Percentiles rank a stretch among this genome's conserved stretches.
phyloP scores from a whole-genome alignment of 352 stramenopile species.

The Pythium catenulatum region DNA sequence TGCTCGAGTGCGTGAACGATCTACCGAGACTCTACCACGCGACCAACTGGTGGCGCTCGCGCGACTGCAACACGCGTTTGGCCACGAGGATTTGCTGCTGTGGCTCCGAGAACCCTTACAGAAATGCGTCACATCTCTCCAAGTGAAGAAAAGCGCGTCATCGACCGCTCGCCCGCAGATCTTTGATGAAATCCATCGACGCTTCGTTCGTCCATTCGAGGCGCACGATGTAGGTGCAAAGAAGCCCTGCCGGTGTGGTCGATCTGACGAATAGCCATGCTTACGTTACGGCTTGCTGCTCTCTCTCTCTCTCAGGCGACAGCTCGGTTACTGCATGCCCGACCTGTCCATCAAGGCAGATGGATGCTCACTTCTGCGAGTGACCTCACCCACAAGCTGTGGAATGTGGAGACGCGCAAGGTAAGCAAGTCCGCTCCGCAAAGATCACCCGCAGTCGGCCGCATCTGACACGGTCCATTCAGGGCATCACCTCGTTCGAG shows the following conservation, averaged over 20 bases:
- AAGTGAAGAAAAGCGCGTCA: neutral
- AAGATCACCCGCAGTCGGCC: too few species aligned
- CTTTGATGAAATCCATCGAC: conserved; percentile 9
- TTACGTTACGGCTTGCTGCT: neutral
- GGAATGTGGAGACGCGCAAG: conserved; percentile 3
- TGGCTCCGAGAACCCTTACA: neutral
- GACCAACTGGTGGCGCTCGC: neutral
- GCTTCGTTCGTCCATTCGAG: conserved; percentile 2
- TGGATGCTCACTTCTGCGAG: conserved; percentile 15
- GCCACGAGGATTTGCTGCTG: neutral
- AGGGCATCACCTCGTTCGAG: conserved; percentile 27
- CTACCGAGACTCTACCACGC: conserved; percentile 32
- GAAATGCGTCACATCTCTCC: neutral
- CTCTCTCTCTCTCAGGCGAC: neutral
- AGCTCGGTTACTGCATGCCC: neutral
- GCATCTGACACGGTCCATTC: too few species aligned
- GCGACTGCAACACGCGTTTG: neutral
- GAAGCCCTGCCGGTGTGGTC: neutral
- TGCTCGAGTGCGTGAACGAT: conserved; percentile 65
- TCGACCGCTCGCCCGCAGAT: neutral
- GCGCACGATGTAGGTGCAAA: neutral
- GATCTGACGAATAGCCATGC: neutral
- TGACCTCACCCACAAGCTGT: conserved; percentile 39
- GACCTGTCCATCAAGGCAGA: neutral
- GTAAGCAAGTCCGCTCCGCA: too few species aligned